A percentile compares a stretch with the other conserved stretches of the same genome.
These are phyloP conservation scores for Hymenoscyphus repandus DNA, from an alignment of 2,329 filamentous ascomycete genomes.

Conservation along the genomic window DNA sequence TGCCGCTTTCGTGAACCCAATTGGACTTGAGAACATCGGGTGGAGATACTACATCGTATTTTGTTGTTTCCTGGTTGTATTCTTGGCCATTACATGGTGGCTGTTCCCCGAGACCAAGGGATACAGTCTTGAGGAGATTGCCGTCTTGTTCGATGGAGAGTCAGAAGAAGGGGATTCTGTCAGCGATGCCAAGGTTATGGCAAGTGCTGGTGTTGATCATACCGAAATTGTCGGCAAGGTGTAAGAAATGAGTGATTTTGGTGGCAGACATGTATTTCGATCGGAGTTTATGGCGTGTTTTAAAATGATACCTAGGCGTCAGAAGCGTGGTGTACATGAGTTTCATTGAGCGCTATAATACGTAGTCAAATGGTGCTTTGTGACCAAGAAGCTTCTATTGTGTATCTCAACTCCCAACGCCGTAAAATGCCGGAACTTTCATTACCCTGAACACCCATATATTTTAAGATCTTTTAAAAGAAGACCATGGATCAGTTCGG, in stretches of 20 bases:
- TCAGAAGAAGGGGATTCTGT: not conserved
- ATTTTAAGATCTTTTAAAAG: not conserved
- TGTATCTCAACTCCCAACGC: not conserved
- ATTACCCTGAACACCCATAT: not conserved
- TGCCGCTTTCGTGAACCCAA: constrained; percentile 36
- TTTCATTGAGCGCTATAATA: too few species aligned
- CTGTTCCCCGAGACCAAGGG: constrained; percentile 36
- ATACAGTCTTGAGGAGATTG: constrained; percentile 37
- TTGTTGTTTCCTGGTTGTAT: constrained; percentile 12
- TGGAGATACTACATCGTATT: constrained; percentile 34
- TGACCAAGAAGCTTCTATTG: not conserved
- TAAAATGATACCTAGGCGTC: too few species aligned
- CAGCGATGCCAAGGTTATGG: not conserved
- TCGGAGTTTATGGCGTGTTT: too few species aligned
- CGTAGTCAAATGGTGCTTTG: too few species aligned
- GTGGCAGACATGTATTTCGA: too few species aligned
- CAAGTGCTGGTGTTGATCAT: not conserved
- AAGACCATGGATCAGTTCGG: constrained; percentile 14
- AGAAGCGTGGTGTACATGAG: too few species aligned
- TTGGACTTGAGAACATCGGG: constrained; percentile 33
- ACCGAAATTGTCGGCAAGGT: not conserved
- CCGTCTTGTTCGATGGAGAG: constrained; percentile 15
- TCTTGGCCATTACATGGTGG: constrained; percentile 13
- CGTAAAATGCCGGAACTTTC: not conserved
- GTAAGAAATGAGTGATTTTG: not conserved